A percentile compares a stretch with the other conserved stretches of the same genome.
Evolutionary conservation across 208 protist genomes (phyloP).

Genomic region (Phytomonas serpens): DNA sequence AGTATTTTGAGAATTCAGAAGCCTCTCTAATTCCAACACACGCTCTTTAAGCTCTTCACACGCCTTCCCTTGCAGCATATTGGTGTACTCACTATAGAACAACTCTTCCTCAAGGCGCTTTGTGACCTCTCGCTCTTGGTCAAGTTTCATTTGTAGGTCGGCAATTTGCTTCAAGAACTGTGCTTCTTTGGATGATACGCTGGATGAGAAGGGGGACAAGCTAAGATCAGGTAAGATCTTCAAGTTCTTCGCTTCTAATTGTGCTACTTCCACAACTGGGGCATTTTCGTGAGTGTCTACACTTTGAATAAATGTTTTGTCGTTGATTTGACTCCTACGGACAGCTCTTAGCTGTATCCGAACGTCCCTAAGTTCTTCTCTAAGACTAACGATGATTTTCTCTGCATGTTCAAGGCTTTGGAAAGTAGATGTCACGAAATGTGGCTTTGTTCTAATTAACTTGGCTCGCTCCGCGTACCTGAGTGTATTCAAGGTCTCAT

Average conservation of each 20-base stretch:
- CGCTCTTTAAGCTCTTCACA: constrained; percentile 51
- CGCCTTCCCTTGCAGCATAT: constrained; percentile 74
- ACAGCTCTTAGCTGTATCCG: constrained; percentile 26
- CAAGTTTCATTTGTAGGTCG: constrained; percentile 24
- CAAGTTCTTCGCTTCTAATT: not conserved
- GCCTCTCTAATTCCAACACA: constrained; percentile 27
- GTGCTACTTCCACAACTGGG: not conserved
- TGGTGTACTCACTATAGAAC: constrained; percentile 74
- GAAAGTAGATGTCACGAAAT: constrained; percentile 30
- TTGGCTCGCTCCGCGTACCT: constrained; percentile 95
- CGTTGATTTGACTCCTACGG: not conserved
- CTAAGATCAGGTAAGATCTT: not conserved
- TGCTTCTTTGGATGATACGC: not conserved
- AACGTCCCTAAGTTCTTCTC: constrained; percentile 47
- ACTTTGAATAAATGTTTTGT: not conserved
- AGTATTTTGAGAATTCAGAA: constrained; percentile 1
- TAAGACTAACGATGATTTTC: constrained; percentile 50
- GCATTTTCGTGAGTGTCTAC: not conserved
- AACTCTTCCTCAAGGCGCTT: constrained; percentile 73
- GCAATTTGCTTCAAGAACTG: constrained; percentile 13
- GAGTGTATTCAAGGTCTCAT: constrained; percentile 95
- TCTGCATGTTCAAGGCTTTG: constrained; percentile 32
- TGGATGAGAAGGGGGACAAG: not conserved
- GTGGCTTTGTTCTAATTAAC: constrained; percentile 86
- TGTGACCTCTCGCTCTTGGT: constrained; percentile 36